Evolutionary conservation across 345 rosid species (phyloP), one percentile per base, ranked within the genome.

Genomic region (Euclidium syriacum): DNA sequence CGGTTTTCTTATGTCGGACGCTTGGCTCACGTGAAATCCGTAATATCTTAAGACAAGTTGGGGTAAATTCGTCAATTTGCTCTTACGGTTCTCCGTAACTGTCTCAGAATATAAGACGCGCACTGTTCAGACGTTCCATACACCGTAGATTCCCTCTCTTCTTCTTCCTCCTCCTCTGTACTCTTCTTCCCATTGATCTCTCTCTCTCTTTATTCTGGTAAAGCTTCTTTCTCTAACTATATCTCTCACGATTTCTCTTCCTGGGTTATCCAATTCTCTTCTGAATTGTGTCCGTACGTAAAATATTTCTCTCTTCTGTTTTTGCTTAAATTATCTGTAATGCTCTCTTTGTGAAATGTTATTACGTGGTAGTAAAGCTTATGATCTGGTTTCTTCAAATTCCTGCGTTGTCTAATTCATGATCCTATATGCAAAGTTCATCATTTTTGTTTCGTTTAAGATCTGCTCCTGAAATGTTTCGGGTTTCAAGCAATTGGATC

Each of bases 241-340:
- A 46, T 36, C 53, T 70, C 64, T 54, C 20, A 40, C 26, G 64
- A 55, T 23, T 30, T 47, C n/a, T 39, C 10, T 41, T 55, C 67
- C 17, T 36, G 18, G 6, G 7, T 18, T 26, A 6, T 30, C 15
- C 56, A 44, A 24, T 34, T 30, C 52, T 40, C 17, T 43, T 9
- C 63, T 33, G 59, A 56, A 52, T 70, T 47, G 40, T 51, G 54
- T 71, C 70, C 71, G 75, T 71, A 71, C 71, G 75, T 71, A 57
- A 62, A 41, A 39, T 56, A 51, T 51, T 56, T 39, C 54, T 39
- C 58, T 26, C 23, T 22, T 39, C 58, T 26, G 17, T 22, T 20
- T 50, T 5, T 68, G 30, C 24, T 29, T 7, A 7, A 5, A 8
- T 20, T 19, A 4, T 58, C 32, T 22, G 5, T 19, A 22, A 33